A percentile compares a stretch with the other conserved stretches of the same genome.
Evolutionary conservation across 2,329 filamentous ascomycete species (phyloP).

Genomic region (Ascomycota sp.): DNA sequence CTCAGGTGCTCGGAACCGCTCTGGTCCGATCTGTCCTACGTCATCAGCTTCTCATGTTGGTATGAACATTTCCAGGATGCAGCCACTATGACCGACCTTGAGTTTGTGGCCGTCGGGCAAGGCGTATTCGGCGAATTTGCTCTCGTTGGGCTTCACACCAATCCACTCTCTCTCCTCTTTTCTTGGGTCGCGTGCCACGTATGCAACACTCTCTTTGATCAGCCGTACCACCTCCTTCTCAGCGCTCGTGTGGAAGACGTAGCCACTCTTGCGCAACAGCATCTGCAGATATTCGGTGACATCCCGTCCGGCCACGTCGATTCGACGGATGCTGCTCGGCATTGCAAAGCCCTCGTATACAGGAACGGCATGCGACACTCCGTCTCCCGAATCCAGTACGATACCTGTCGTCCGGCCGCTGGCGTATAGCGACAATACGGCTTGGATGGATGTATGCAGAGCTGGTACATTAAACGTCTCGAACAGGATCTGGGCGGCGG

Average conservation of each 20-base stretch:
- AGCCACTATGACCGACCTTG: slow-evolving; percentile 34
- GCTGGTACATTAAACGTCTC: slow-evolving; percentile 98
- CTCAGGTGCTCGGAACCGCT: slow-evolving; percentile 88
- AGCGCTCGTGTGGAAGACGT: slow-evolving; percentile 90
- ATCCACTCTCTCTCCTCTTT: slow-evolving; percentile 96
- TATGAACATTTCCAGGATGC: too few species aligned
- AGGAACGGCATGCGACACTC: slow-evolving; percentile 89
- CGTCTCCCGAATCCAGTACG: slow-evolving; percentile 86
- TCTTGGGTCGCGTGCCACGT: slow-evolving; percentile 75
- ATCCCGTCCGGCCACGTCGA: slow-evolving; percentile 89
- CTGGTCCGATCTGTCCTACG: slow-evolving; percentile 51
- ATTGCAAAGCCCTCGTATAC: slow-evolving; percentile 98
- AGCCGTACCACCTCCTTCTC: slow-evolving; percentile 97
- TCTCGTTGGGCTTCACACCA: slow-evolving; percentile 53
- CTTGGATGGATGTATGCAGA: slow-evolving; percentile 91
- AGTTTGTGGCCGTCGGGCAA: slow-evolving; percentile 86
- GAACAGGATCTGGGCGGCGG: slow-evolving; percentile 90
- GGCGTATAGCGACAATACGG: slow-evolving; percentile 86
- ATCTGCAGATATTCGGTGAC: slow-evolving; percentile 91
- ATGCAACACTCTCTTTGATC: slow-evolving; percentile 90
- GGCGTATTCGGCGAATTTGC: slow-evolving; percentile 68
- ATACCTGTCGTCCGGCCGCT: slow-evolving; percentile 91
- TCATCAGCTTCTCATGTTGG: neutral
- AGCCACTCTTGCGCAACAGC: slow-evolving; percentile 74
- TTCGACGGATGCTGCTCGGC: slow-evolving; percentile 81